These are phyloP conservation scores for Chenopodium formosanum DNA, from an alignment of 148 eudicot species.

Conservation along the genomic window DNA sequence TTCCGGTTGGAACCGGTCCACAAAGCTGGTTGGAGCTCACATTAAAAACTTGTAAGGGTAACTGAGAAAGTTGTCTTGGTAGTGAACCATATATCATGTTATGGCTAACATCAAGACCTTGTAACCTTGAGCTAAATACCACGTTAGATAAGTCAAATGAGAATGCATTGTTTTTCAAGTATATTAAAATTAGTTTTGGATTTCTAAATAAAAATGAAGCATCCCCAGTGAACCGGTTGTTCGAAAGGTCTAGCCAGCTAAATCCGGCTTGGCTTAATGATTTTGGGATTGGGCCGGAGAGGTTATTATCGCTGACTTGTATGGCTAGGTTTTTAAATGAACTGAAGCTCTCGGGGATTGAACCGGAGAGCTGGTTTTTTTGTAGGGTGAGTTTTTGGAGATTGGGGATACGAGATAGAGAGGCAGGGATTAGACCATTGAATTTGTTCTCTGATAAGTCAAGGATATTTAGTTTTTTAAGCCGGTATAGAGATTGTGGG, in stretches of 20 bases:
- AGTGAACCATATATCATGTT: slow-evolving; percentile 53
- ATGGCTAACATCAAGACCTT: slow-evolving; percentile 42
- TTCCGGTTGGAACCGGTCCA: slow-evolving; percentile 57
- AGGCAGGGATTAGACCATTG: slow-evolving; percentile 42
- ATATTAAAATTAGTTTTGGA: slow-evolving; percentile 17
- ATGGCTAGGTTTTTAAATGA: slow-evolving; percentile 21
- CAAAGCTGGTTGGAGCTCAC: slow-evolving; percentile 61
- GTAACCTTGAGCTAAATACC: slow-evolving; percentile 33
- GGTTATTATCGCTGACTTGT: slow-evolving; percentile 27
- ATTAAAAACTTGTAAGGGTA: slow-evolving; percentile 37
- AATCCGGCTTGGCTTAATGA: slow-evolving; percentile 28
- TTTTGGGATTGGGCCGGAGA: slow-evolving; percentile 44
- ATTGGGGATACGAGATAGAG: slow-evolving; percentile 28
- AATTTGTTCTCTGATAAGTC: slow-evolving; percentile 39
- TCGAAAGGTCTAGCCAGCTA: slow-evolving; percentile 31
- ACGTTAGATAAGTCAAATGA: slow-evolving; percentile 45
- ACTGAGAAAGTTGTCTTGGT: slow-evolving; percentile 32
- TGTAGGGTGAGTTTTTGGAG: slow-evolving; percentile 31
- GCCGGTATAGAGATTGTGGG: slow-evolving; percentile 36
- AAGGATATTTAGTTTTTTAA: slow-evolving; percentile 27
- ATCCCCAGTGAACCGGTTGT: slow-evolving; percentile 42
- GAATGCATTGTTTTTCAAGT: slow-evolving; percentile 42
- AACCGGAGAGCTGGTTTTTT: slow-evolving; percentile 38
- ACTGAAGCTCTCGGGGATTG: slow-evolving; percentile 45
- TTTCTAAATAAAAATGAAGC: slow-evolving; percentile 45